Evolutionary conservation across 2,329 filamentous ascomycete species (phyloP).

Genomic region (Thelonectria discophora): DNA sequence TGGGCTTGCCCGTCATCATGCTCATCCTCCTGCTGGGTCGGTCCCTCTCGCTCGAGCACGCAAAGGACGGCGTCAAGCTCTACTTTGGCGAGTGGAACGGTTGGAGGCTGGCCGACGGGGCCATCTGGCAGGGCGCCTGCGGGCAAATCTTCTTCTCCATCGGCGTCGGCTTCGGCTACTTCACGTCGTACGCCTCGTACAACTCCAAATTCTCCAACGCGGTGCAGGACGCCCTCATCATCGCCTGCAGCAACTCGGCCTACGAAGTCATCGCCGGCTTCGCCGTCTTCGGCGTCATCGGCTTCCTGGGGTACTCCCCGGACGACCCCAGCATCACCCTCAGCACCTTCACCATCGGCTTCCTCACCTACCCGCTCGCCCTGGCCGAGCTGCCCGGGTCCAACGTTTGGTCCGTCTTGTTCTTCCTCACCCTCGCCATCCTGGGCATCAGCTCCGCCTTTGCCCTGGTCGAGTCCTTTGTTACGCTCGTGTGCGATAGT

Average conservation of each 20-base stretch:
- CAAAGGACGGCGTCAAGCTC: slow-evolving; percentile 59
- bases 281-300: slow-evolving; percentile 64
- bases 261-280: slow-evolving; percentile 64
- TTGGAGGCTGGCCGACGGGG: slow-evolving; percentile 58
- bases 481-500: slow-evolving; percentile 62
- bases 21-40: slow-evolving; percentile 66
- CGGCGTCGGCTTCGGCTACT: slow-evolving; percentile 67
- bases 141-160: slow-evolving; percentile 70
- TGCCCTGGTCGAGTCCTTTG: slow-evolving; percentile 66
- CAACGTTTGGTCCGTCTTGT: slow-evolving; percentile 66
- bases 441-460: slow-evolving; percentile 67
- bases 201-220: slow-evolving; percentile 66
- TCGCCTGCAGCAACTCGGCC: slow-evolving; percentile 63
- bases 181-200: slow-evolving; percentile 66
- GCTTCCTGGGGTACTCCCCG: slow-evolving; percentile 52
- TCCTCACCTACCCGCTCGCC: slow-evolving; percentile 65
- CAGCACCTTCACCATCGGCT: slow-evolving; percentile 65
- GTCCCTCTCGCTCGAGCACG: slow-evolving; percentile 62
- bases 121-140: slow-evolving; percentile 67
- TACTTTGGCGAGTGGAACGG: slow-evolving; percentile 58
- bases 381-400: slow-evolving; percentile 65
- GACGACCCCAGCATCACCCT: slow-evolving; percentile 50
- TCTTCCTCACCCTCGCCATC: slow-evolving; percentile 67
- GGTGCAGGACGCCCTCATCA: slow-evolving; percentile 66
- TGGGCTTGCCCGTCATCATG: slow-evolving; percentile 66